These are phyloP conservation scores for Gardenia jasminoides DNA, from an alignment of 257 asterid genomes.

Conservation along the genomic window DNA sequence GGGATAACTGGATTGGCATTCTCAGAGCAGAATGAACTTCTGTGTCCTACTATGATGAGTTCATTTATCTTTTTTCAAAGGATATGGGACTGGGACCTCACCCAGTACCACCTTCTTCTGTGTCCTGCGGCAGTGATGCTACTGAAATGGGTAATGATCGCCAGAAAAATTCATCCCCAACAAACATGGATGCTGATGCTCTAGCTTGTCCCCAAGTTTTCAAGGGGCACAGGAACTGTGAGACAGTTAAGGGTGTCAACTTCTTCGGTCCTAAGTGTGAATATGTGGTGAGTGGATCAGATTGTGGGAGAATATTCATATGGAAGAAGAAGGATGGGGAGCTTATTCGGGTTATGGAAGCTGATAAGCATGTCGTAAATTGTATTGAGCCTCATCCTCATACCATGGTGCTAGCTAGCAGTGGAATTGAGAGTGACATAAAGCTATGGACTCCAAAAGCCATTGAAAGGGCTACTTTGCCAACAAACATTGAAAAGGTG, in stretches of 20 bases:
- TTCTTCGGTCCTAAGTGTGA: conserved; percentile 90
- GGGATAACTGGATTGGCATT: conserved; percentile 90
- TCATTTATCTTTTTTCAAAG: conserved; percentile 73
- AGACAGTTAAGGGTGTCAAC: conserved; percentile 80
- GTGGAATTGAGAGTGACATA: conserved; percentile 81
- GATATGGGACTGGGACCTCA: conserved; percentile 69
- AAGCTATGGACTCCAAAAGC: conserved; percentile 82
- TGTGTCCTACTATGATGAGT: conserved; percentile 78
- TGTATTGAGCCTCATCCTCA: conserved; percentile 90
- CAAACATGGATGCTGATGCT: conserved; percentile 26
- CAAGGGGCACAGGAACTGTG: conserved; percentile 74
- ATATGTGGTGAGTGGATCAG: conserved; percentile 88
- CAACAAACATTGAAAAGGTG: conserved; percentile 66
- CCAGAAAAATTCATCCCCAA: conserved; percentile 27
- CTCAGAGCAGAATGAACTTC: conserved; percentile 90
- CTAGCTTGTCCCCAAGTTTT: conserved; percentile 64
- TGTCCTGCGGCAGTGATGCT: conserved; percentile 36
- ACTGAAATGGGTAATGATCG: conserved; percentile 34
- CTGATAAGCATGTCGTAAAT: conserved; percentile 69
- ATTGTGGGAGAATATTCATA: conserved; percentile 88
- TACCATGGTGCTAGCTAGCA: conserved; percentile 70
- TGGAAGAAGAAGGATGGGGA: conserved; percentile 84
- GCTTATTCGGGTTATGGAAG: conserved; percentile 86
- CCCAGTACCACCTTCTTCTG: conserved; percentile 36
- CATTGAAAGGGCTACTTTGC: conserved; percentile 62